Evolutionary conservation across 176 grass and related monocot species (phyloP), one percentile per base, ranked within the genome.

Genomic region (Olyra latifolia): DNA sequence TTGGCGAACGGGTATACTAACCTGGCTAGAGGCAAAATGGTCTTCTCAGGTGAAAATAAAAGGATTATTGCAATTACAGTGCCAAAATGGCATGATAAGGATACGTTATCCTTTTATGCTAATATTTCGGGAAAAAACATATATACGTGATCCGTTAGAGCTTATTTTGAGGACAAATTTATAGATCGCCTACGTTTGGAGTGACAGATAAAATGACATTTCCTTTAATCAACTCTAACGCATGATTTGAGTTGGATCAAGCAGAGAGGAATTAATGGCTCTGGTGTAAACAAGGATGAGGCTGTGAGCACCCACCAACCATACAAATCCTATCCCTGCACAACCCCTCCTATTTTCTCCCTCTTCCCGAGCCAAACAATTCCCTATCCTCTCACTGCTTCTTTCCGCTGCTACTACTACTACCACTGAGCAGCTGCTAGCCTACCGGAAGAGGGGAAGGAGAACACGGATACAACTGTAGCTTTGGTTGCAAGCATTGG

Each of bases 251-350:
- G 5, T 35, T 32, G 72, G 79, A 50, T 88, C 74, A 74, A 59
- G 49, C 49, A 32, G 40, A 39, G 67, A 5, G 39, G 74, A 76
- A 82, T 77, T 77, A 71, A 62, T 50, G 55, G 83, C 35, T 57
- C 9, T 10, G 46, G 1, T 35, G 19, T 87, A 27, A 56, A 62
- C 8, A 69, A 74, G 74, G 80, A 82, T 87, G 84, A 87, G 76
- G 76, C 80, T 52, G 52, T 2, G 12, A 60, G 25, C 25, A 29
- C 58, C 58, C 58, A 29, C 25, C 25, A 61, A 7, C 58, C 58
- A 15, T 61, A 29, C 58, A 61, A 61, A 61, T 61, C 58, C 58
- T 61, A 61, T 61, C 58, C 58, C 24, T 29, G 58, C 25, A 15
- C 58, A 29, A 15, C 58, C 58, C 54, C 58, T 29, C 25, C 28